Evolutionary conservation across 371 early-diverging fungal species (phyloP).

Genomic region (Mucor saturninus): DNA sequence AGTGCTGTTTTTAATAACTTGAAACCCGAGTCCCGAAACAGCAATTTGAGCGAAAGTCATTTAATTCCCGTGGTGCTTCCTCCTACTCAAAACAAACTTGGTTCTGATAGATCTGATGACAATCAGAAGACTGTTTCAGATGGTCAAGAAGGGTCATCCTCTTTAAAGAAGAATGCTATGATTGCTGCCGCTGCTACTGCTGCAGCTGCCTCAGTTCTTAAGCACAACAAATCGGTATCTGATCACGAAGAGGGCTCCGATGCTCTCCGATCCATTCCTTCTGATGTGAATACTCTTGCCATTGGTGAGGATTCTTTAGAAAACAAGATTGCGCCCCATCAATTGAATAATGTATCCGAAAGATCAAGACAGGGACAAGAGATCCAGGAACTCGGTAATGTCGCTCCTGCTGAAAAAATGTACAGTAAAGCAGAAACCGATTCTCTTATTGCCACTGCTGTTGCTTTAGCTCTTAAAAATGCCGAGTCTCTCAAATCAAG

Average conservation of each 20-base stretch:
- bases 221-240: neutral
- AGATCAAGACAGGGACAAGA: neutral
- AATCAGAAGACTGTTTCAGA: neutral
- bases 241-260: neutral
- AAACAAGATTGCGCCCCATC: neutral
- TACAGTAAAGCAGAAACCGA: conserved; percentile 40
- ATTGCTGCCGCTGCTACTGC: neutral
- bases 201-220: neutral
- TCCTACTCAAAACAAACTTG: neutral
- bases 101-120: neutral
- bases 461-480: conserved; percentile 37
- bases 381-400: neutral
- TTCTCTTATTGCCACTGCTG: conserved; percentile 46
- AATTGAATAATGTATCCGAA: neutral
- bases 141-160: neutral
- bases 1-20: conserved; percentile 5
- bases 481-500: conserved; percentile 1
- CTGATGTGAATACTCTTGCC: neutral
- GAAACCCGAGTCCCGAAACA: conserved; percentile 4
- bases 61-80: neutral
- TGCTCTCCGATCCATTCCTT: neutral
- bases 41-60: neutral
- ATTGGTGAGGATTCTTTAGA: neutral
- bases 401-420: conserved; percentile 9
- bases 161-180: neutral